Base-by-base conservation (phyloP, 2,329 filamentous ascomycete genomes). In the Fusarium hainanense region DNA sequence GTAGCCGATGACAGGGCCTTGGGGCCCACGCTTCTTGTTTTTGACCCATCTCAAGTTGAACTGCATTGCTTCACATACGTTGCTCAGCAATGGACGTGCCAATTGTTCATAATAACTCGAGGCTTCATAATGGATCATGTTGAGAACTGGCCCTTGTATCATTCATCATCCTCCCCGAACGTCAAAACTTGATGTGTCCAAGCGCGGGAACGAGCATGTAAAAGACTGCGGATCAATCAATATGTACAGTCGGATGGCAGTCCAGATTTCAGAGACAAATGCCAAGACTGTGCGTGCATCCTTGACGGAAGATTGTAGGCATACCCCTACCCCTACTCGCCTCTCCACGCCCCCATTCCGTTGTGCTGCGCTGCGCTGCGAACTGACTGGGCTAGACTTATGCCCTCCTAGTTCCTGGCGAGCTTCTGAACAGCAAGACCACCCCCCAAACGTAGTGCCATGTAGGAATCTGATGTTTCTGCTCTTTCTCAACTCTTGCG, bases 381-480 rank as follows among this genome's bases (percentile, higher is more conserved):
- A 63, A 57, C 48, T 51, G 63, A 42, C 63, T 52, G 54, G 68
- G 51, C 67, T 61, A 65, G 68, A 68, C 71, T 58, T 58, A 63
- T 54, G 66, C 57, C 57, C 62, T 70, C 42, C 57, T 59, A 59
- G 50, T 63, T 58, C 56, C 43, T 55, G 43, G 60, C 49, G 49
- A 56, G 65, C 57, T 51, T 61, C 66, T 60, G 55, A 54, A 52
- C 47, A 63, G 27, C 41, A 52, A 41, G 57, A 69, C 65, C 64
- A 70, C 70, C 71, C 68, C 64, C 59, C 47, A 28, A 67, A 60
- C 43, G 49, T 56, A 70, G 64, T 63, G 68, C 42, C 34, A 68
- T 72, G 67, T 65, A 63, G 58, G 60, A 69, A 68, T 71, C 65
- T 71, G 72, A 73, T 71, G 68, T 69, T 73, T 66, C 70, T 60